Evolutionary conservation across 345 rosid species (phyloP).

Genomic region (Eucalyptus dawsonii): DNA sequence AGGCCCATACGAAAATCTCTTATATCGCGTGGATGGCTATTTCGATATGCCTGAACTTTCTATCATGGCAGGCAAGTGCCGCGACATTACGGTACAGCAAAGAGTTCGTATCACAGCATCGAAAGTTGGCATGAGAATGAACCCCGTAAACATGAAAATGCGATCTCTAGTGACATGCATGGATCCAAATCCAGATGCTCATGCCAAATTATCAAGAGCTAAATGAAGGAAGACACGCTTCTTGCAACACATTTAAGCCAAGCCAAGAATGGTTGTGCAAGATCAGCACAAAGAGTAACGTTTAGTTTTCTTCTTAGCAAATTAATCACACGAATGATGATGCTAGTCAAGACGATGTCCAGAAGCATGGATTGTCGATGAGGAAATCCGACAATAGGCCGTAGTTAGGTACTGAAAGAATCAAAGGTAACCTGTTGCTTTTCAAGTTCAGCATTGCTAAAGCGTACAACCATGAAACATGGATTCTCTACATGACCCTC

Average conservation of each 20-base stretch:
- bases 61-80: accelerated
- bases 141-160: background rate
- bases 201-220: background rate
- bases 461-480: too few relatives aligned
- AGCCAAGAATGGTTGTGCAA: background rate
- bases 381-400: background rate
- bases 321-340: too few relatives aligned
- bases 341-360: too few relatives aligned
- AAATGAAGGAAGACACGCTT: background rate
- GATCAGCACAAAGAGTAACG: background rate
- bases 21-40: background rate
- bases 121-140: background rate
- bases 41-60: background rate
- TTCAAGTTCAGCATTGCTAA: too few relatives aligned
- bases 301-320: background rate
- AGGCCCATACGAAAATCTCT: background rate
- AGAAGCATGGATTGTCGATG: too few relatives aligned
- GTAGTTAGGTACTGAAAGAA: background rate
- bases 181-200: background rate
- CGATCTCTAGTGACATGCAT: background rate
- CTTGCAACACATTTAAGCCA: background rate
- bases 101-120: background rate
- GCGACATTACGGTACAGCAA: accelerated
- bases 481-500: too few relatives aligned
- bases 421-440: background rate